These are phyloP conservation scores for Jimgerdemannia lactiflua DNA, from an alignment of 192 early-diverging fungal species.

Conservation along the genomic window DNA sequence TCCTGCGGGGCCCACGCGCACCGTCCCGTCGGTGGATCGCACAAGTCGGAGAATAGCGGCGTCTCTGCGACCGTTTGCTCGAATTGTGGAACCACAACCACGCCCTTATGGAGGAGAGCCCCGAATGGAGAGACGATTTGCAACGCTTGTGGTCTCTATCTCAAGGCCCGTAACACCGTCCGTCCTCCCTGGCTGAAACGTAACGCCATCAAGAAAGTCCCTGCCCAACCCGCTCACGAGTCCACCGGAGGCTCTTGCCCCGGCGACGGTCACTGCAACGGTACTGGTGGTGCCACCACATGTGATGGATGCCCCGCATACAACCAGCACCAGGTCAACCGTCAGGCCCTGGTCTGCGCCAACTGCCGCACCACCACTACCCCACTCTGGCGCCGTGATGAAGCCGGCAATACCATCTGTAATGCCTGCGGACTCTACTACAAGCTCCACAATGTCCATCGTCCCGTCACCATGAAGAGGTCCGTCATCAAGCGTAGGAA, in stretches of 20 bases:
- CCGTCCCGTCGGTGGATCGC: neutral
- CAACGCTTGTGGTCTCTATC: conserved; percentile 86
- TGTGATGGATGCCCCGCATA: conserved; percentile 76
- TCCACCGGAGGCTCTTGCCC: conserved; percentile 59
- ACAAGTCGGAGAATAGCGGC: conserved; percentile 30
- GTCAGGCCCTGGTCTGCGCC: conserved; percentile 55
- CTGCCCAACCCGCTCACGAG: conserved; percentile 13
- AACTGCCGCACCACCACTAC: conserved; percentile 80
- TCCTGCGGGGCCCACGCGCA: neutral
- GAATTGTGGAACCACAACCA: conserved; percentile 89
- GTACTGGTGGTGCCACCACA: conserved; percentile 65
- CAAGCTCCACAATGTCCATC: conserved; percentile 79
- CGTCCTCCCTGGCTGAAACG: conserved; percentile 57
- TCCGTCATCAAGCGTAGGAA: conserved; percentile 74
- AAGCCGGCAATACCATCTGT: conserved; percentile 71
- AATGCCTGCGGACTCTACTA: conserved; percentile 91
- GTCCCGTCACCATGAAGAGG: conserved; percentile 80
- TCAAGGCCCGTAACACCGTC: conserved; percentile 52
- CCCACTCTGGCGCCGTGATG: conserved; percentile 78
- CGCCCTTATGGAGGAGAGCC: conserved; percentile 90
- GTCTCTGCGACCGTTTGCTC: conserved; percentile 61
- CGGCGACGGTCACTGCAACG: conserved; percentile 75
- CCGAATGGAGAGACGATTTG: conserved; percentile 88
- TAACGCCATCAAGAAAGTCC: conserved; percentile 31
- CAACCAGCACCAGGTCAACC: conserved; percentile 64